phyloP scores from a whole-genome alignment of 257 asterid genomes.

The Prunella vulgaris region DNA sequence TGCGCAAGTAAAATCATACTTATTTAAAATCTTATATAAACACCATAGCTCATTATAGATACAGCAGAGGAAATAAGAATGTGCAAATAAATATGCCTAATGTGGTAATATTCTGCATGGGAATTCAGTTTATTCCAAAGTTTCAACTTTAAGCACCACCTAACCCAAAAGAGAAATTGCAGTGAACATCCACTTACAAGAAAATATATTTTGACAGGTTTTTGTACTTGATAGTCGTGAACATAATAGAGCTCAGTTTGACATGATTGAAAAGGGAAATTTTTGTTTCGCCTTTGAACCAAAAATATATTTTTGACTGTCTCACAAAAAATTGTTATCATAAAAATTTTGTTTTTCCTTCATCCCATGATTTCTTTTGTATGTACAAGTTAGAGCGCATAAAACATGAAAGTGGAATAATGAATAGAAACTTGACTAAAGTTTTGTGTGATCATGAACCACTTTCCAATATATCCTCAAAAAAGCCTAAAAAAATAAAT shows the following conservation, averaged over 20 bases:
- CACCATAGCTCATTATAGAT: background rate
- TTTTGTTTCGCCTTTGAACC: background rate
- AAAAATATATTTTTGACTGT: background rate
- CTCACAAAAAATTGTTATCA: no score
- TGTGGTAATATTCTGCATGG: background rate
- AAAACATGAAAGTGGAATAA: no score
- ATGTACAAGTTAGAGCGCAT: no score
- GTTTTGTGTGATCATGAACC: no score
- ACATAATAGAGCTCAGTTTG: background rate
- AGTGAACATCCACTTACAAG: background rate
- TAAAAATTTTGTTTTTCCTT: no score
- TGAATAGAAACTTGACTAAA: no score
- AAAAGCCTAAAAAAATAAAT: no score
- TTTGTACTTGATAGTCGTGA: background rate
- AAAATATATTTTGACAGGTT: background rate
- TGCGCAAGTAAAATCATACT: no score
- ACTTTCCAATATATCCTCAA: no score
- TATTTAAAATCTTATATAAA: no score
- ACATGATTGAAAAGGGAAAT: background rate
- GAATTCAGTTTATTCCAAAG: background rate
- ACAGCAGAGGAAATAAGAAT: background rate
- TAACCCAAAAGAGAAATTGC: background rate
- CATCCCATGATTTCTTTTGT: no score
- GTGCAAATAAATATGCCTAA: background rate
- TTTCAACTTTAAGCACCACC: background rate